Percentiles rank a stretch among this genome's conserved stretches.
Conservation (phyloP, 1,284 basidiomycete species). For the Ganoderma lingzhi region DNA sequence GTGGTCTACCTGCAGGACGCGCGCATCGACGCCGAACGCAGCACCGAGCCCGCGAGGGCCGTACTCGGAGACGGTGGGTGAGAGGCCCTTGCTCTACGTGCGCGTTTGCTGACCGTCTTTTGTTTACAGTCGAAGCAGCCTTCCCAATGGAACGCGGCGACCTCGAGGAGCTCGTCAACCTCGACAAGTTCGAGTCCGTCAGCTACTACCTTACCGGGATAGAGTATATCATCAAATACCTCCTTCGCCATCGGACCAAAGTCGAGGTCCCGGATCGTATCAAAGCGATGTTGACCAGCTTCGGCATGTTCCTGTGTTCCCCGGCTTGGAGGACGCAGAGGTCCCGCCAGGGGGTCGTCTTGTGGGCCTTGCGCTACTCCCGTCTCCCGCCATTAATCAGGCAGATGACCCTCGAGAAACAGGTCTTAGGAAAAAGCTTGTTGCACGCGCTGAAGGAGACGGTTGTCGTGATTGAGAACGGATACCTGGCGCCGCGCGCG, state of each 20-base stretch:
- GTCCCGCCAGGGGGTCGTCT: slow-evolving; percentile 17
- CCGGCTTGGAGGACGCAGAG: slow-evolving; percentile 11
- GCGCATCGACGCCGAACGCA: slow-evolving; percentile 17
- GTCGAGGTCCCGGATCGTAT: slow-evolving; percentile 12
- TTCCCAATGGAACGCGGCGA: slow-evolving; percentile 14
- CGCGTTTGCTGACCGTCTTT: not conserved
- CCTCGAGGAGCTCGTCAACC: slow-evolving; percentile 21
- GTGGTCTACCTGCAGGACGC: slow-evolving; percentile 19
- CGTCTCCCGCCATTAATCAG: slow-evolving; percentile 12
- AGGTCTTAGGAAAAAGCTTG: not conserved
- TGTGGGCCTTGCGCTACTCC: slow-evolving; percentile 19
- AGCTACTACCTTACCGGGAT: slow-evolving; percentile 25
- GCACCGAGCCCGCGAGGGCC: slow-evolving; percentile 5
- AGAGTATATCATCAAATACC: slow-evolving; percentile 21
- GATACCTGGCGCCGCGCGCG: not conserved
- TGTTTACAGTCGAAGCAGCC: slow-evolving; percentile 16
- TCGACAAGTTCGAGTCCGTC: slow-evolving; percentile 24
- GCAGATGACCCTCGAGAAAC: not conserved
- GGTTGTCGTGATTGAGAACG: not conserved
- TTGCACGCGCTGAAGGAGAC: not conserved
- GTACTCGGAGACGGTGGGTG: slow-evolving; percentile 22
- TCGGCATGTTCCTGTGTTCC: slow-evolving; percentile 16
- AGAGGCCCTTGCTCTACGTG: not conserved
- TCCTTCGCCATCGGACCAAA: slow-evolving; percentile 14
- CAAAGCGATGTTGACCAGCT: slow-evolving; percentile 1